Conservation (phyloP, 1,284 basidiomycete species). For the Boletus calvinii region DNA sequence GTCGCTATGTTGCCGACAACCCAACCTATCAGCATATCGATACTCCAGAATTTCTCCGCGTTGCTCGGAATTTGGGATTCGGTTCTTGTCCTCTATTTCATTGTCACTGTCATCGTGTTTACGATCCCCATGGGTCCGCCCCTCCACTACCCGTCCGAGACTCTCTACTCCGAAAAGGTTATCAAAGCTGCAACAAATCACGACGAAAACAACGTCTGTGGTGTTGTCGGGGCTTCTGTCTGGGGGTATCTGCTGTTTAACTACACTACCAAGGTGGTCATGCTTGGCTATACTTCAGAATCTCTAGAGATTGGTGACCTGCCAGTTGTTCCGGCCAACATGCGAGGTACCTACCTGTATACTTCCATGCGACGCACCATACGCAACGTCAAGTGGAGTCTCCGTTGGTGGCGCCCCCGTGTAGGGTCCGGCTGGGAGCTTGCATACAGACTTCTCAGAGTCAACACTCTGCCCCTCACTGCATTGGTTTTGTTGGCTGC, state of each 20-base stretch:
- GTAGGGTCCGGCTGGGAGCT: conserved; percentile 64
- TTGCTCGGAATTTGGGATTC: conserved; percentile 22
- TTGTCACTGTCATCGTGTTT: conserved; percentile 42
- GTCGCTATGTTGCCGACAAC: conserved; percentile 55
- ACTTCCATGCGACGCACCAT: conserved; percentile 36
- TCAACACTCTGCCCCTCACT: conserved; percentile 47
- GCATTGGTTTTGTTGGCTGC: conserved; percentile 57
- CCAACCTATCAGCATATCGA: conserved; percentile 13
- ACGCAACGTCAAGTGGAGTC: conserved; percentile 39
- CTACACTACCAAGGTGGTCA: conserved; percentile 82
- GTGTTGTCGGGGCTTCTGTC: conserved; percentile 45
- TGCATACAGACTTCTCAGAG: conserved; percentile 53
- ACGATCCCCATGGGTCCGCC: conserved; percentile 71
- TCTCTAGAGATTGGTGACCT: conserved; percentile 84
- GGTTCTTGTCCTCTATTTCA: conserved; percentile 32
- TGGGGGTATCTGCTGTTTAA: conserved; percentile 55
- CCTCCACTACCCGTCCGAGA: conserved; percentile 67
- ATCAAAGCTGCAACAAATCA: conserved; percentile 53
- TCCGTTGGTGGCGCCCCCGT: conserved; percentile 36
- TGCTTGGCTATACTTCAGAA: conserved; percentile 70
- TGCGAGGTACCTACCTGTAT: conserved; percentile 65
- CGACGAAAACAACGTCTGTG: conserved; percentile 66
- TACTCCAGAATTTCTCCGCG: conserved; percentile 9
- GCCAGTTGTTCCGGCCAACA: conserved; percentile 70
- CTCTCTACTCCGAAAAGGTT: conserved; percentile 74